Evolutionary conservation across 441 rosid genomes (phyloP), one percentile per base, ranked within the genome.

Genomic region (Jatropha podagrica): DNA sequence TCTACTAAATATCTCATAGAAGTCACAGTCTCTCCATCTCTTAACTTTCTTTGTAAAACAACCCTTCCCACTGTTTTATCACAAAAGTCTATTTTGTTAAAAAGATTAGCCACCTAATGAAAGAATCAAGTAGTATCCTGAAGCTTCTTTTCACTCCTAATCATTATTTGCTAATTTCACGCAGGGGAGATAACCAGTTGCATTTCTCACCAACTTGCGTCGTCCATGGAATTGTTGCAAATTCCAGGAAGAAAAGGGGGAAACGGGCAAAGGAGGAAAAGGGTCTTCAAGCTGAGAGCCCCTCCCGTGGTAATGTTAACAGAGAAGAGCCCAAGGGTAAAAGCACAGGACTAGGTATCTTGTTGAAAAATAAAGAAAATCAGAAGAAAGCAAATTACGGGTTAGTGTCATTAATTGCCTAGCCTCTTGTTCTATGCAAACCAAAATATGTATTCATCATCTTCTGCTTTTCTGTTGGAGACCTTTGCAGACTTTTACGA

Each of bases 171-270:
- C 14, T 69, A 7, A 26, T 37, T 23, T 61, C 44, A 5, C 40
- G 40, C 64, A 73, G 83, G 48, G 71, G 74, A 74, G 76, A 78
- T 55, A 62, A 48, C 27, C 41, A 14, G 40, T 60, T 46, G 44
- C 73, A 48, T 61, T 17, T 51, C 44, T 14, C 71, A 18, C 58
- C 49, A 32, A 68, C 82, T 67, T 67, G 80, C 32, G 12, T 42
- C 48, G 40, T 7, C 46, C n/a, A 65, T 55, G 63, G 37, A 49
- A 62, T 64, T 74, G 59, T 11, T 73, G 78, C 20, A 48, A 75
- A 65, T 42, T 68, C 76, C 49, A 74, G 66, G 76, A 79, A 69
- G 77, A 81, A 70, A 78, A 79, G 13, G 58, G 75, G 79, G 74
- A 63, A 48, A n/a, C 65, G 0, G 44, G 67, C 32, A 10, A 72